Evolutionary conservation across 768 basidiomycete genomes (phyloP).

Genomic region (Kwoniella newhampshirensis): DNA sequence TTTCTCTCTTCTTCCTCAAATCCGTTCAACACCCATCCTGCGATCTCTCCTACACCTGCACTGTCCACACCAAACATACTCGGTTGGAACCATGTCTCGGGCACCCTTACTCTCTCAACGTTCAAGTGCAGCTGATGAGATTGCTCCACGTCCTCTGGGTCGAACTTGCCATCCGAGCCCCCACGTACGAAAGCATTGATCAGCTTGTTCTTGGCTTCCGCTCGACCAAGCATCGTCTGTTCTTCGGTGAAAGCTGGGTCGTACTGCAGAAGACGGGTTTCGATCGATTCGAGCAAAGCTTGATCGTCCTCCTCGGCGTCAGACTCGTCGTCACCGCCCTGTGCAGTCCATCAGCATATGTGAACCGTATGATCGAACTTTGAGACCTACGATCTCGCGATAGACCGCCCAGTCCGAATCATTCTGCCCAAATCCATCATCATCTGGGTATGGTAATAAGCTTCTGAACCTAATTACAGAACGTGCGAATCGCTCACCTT

Average conservation of each 20-base stretch:
- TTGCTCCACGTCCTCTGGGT: conserved; percentile 57
- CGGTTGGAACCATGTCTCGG: conserved; percentile 90
- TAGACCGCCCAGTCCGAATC: conserved; percentile 98
- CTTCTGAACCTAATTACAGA: background rate
- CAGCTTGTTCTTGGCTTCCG: conserved; percentile 76
- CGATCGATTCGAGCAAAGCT: conserved; percentile 67
- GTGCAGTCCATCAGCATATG: background rate
- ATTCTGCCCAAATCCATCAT: conserved; percentile 84
- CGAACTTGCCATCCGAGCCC: conserved; percentile 58
- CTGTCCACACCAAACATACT: conserved; percentile 92
- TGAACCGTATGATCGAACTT: background rate
- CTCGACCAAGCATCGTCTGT: conserved; percentile 76
- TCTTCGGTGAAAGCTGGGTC: conserved; percentile 81
- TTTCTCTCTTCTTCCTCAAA: conserved; percentile 69
- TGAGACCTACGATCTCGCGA: conserved; percentile 77
- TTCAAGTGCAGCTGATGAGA: conserved; percentile 77
- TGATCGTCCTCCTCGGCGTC: conserved; percentile 88
- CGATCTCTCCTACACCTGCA: conserved; percentile 88
- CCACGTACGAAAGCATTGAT: conserved; percentile 71
- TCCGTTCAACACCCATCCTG: conserved; percentile 75
- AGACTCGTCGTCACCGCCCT: conserved; percentile 61
- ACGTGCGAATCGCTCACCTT: conserved; percentile 59
- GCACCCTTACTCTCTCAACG: conserved; percentile 83
- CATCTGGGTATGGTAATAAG: background rate
- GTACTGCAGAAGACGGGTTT: conserved; percentile 73